Base-by-base conservation (phyloP, 768 basidiomycete genomes). In the Neoboletus subvelutipes region DNA sequence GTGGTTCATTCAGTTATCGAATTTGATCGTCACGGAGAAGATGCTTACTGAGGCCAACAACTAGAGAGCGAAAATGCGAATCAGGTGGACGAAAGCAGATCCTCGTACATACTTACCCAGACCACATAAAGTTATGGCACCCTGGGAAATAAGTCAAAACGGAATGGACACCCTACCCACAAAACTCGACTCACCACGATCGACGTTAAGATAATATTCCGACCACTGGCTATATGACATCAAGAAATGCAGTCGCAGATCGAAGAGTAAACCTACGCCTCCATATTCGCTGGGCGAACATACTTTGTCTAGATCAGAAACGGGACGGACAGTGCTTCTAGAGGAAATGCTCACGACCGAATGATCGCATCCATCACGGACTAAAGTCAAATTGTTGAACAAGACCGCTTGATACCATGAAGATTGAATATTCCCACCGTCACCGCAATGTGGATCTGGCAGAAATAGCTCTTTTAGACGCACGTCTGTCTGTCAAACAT, bases 251-350 rank as follows among this genome's bases (percentile, higher is more conserved):
- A 6, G 4, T 7, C 2, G 11, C 18, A 36, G 13, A 45, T 20
- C 2, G 13, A 53, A 50, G 11, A 15, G 18, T 2, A 49, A 43
- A 70, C 80, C 57, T 66, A 85, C 84, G 62, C 60, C 67, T 70
- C 70, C 76, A 85, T 17, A 84, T 72, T 9, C 80, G 74, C 46
- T 64, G 67, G 10, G 78, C 75, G 59, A 83, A 84, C 72, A 83
- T 74, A 17, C 77, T 79, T 50, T 5, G 17, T 50, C 31, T n/a
- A 1, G 29, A 26, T 49, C 37, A 57, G 43, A 22, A 22, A 20
- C 8, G 12, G 40, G 34, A 36, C 31, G 33, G n/a, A 24, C 3
- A 37, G 11, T 12, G 3, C 18, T 37, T 49, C 20, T 34, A 24
- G 43, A 51, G 20, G 43, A 48, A 41, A 37, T 2, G 10, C 55